phyloP scores from a whole-genome alignment of 306 rosid species.

The Cucurbita moschata region DNA sequence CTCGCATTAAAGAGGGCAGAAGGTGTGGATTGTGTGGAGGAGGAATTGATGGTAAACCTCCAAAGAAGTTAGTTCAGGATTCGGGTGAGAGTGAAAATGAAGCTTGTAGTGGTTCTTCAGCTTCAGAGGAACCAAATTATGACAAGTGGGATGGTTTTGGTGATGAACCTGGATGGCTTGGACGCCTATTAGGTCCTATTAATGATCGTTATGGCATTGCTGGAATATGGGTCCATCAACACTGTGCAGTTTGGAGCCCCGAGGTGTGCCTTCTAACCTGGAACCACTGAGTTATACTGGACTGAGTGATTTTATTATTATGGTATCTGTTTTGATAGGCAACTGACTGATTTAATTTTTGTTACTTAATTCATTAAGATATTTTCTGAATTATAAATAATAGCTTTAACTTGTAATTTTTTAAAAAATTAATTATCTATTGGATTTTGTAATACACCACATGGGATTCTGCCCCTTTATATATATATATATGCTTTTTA shows the following conservation, averaged over 20 bases:
- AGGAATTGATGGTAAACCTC: conserved; percentile 80
- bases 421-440: no score
- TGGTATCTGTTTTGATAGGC: neutral
- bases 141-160: conserved; percentile 96
- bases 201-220: conserved; percentile 88
- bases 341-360: neutral
- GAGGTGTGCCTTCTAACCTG: conserved; percentile 50
- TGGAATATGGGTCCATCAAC: conserved; percentile 96
- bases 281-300: neutral
- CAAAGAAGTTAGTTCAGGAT: conserved; percentile 54
- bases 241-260: conserved; percentile 99
- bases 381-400: neutral
- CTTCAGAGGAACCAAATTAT: conserved; percentile 68
- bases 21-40: conserved; percentile 95
- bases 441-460: no score
- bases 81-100: conserved; percentile 76
- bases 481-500: no score
- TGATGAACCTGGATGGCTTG: conserved; percentile 91
- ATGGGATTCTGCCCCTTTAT: no score
- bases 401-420: neutral
- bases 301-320: neutral
- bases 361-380: neutral
- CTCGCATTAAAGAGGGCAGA: conserved; percentile 63
- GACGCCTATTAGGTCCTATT: conserved; percentile 85
- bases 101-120: conserved; percentile 64